Percentiles rank a stretch among this genome's conserved stretches.
phyloP scores from a whole-genome alignment of 2,329 filamentous ascomycete species.

The Ceratocystiopsis sp. region DNA sequence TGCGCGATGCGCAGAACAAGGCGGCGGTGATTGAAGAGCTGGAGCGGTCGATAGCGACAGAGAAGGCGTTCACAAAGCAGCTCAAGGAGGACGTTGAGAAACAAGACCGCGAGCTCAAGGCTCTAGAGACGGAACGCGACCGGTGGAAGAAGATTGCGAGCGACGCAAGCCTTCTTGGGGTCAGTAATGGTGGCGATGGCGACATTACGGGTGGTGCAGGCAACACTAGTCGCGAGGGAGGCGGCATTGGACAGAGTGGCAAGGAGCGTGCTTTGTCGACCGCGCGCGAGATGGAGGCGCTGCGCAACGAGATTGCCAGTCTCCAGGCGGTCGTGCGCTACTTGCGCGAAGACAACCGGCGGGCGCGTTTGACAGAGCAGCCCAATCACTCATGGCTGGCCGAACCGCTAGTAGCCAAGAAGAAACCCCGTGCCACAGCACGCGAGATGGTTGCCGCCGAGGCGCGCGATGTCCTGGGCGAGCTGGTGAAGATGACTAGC shows the following conservation, averaged over 20 bases:
- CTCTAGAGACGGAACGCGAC: conserved; percentile 47
- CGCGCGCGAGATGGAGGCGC: conserved; percentile 53
- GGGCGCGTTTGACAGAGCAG: conserved; percentile 41
- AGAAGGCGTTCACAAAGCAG: conserved; percentile 30
- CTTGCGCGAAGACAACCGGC: conserved; percentile 48
- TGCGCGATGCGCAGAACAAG: conserved; percentile 69
- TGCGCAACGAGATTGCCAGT: conserved; percentile 50
- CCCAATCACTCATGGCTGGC: conserved; percentile 43
- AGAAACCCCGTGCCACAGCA: conserved; percentile 17
- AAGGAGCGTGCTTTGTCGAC: conserved; percentile 51
- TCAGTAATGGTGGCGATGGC: conserved; percentile 24
- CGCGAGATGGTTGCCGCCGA: conserved; percentile 41
- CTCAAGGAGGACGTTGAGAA: conserved; percentile 49
- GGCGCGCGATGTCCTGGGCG: conserved; percentile 44
- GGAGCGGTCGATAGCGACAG: conserved; percentile 39
- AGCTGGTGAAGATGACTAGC: conserved; percentile 45
- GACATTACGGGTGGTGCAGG: conserved; percentile 17
- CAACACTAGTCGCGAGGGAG: not conserved
- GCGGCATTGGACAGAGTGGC: not conserved
- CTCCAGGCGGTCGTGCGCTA: conserved; percentile 50
- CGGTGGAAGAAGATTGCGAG: conserved; percentile 56
- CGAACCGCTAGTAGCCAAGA: conserved; percentile 33
- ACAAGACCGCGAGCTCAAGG: conserved; percentile 49
- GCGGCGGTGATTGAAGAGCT: conserved; percentile 50
- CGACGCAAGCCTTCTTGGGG: conserved; percentile 39